Evolutionary conservation across 176 grass and related monocot species (phyloP).

Genomic region (Avena sativa): DNA sequence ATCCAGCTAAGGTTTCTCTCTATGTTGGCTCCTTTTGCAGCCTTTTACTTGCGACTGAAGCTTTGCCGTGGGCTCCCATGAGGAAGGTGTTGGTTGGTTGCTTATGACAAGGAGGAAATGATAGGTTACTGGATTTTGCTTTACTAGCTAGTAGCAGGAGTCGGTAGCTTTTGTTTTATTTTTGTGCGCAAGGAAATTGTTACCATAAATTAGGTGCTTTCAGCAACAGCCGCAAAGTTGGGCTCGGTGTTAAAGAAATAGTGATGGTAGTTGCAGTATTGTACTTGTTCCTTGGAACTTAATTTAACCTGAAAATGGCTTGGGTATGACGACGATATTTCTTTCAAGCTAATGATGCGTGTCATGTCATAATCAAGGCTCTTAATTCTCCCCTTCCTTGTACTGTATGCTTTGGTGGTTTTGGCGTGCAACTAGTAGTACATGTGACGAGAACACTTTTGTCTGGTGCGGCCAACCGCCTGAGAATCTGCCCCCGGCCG

Average conservation of each 20-base stretch:
- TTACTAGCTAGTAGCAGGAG: not conserved
- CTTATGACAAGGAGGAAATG: not conserved
- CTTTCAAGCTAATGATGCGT: not conserved
- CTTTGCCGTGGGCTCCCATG: constrained; percentile 55
- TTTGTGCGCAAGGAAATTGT: not conserved
- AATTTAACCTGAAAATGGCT: not conserved
- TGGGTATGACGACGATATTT: not conserved
- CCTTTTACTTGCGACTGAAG: constrained; percentile 49
- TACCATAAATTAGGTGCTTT: not conserved
- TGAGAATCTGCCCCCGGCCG: constrained; percentile 33
- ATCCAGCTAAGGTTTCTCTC: constrained; percentile 36
- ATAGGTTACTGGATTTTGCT: not conserved
- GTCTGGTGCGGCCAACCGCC: constrained; percentile 33
- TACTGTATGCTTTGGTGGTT: not conserved
- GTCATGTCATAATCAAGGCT: constrained; percentile 30
- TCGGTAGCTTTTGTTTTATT: constrained; percentile 23
- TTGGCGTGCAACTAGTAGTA: not conserved
- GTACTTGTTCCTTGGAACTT: constrained; percentile 2
- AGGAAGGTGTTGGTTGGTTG: constrained; percentile 45
- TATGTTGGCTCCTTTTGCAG: constrained; percentile 44
- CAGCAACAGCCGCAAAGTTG: constrained; percentile 15
- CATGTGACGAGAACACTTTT: constrained; percentile 32
- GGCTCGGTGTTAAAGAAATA: not conserved
- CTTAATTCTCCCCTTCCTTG: no score
- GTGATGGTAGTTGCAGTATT: not conserved